Percentiles rank a stretch among this genome's conserved stretches.
Conservation (phyloP, 169 alveolate genomes). For the Perkinsus olseni region DNA sequence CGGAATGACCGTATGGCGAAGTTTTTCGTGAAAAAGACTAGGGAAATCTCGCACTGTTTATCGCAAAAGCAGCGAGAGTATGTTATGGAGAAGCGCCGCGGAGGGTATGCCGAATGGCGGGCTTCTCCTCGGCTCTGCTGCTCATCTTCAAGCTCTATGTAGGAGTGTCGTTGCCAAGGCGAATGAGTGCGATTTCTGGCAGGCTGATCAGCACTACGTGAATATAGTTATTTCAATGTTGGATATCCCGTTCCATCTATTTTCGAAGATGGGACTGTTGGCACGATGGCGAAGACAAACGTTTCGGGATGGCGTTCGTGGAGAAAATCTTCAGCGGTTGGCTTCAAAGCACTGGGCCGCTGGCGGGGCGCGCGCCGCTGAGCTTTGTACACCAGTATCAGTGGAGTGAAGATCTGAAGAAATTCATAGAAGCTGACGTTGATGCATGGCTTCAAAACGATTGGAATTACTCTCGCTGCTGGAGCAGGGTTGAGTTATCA, state of each 20-base stretch:
- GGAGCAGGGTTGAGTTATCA: too few relatives aligned
- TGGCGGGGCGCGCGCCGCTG: not conserved
- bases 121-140: not conserved
- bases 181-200: not conserved
- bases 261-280: not conserved
- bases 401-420: not conserved
- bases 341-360: not conserved
- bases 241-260: not conserved
- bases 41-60: not conserved
- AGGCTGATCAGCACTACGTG: not conserved
- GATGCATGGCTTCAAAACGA: not conserved
- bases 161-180: not conserved
- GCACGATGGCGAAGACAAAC: not conserved
- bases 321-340: not conserved
- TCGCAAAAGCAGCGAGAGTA: not conserved
- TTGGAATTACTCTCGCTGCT: too few relatives aligned
- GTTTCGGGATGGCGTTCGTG: not conserved
- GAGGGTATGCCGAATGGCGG: not conserved
- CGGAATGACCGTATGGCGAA: not conserved
- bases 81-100: not conserved
- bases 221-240: not conserved
- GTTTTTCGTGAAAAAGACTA: not conserved
- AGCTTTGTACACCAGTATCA: not conserved
- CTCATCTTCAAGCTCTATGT: not conserved
- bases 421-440: not conserved